Base-by-base conservation (phyloP, 169 alveolate species). In the Cryptosporidium muris region DNA sequence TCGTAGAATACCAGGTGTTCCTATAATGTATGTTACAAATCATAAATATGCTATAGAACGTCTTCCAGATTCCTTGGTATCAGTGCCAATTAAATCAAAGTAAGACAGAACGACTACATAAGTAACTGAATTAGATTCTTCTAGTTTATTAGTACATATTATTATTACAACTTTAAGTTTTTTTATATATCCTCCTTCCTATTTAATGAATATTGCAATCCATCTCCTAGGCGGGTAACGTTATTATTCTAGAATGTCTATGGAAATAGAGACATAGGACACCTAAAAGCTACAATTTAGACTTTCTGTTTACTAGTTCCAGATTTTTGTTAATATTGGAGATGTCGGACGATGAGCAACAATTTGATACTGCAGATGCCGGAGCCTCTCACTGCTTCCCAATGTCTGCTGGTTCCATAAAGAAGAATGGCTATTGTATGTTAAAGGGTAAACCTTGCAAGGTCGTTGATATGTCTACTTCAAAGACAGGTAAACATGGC, bases 401-500 rank as follows among this genome's bases (percentile, higher is more conserved):
- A 74, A 94, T 93, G 90, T 95, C 96, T 80, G 99, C 98, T 81
- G 99, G 99, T 67, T 95, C 98, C 80, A 92, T 98, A 81, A 96
- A 96, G 91, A 97, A 96, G 90, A 96, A 96, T 88, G 98, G 98
- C n/a, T 95, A 95, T 90, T 97, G 95, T 53, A 96, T 98, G 98
- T 90, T 98, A 90, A 97, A 96, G 90, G 99, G 98, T 47, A 95
- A 96, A 92, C 99, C 99, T 37, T 97, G 99, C 95, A 97, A 96
- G 92, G 98, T 97, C 40, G 96, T 95, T 40, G 98, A 95, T 67
- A 93, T 94, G 82, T 94, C 98, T 40, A 96, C 99, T 2, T 95
- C 99, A 62, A 98, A 98, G 92, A 96, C 99, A 6, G 99, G 99
- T 53, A 98, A 98, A 94, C 99, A 97, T 94, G 99, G 99, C 49